A percentile compares a stretch with the other conserved stretches of the same genome.
These are phyloP conservation scores for Samsoniella hepiali DNA, from an alignment of 2,329 filamentous ascomycete species.

Conservation along the genomic window DNA sequence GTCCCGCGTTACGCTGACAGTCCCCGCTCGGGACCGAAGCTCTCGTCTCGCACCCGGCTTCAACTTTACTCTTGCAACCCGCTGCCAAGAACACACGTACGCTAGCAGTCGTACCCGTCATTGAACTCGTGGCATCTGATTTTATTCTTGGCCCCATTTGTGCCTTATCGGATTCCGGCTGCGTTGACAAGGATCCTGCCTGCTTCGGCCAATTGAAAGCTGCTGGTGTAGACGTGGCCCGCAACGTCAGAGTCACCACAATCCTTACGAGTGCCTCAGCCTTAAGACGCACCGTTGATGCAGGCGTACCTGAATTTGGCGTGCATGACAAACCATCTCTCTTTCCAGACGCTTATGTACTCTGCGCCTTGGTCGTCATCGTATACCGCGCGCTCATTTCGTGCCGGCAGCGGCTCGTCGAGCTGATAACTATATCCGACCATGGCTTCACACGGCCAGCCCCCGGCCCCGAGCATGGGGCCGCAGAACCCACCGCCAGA, in stretches of 20 bases:
- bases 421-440: conserved; percentile 10
- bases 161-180: neutral
- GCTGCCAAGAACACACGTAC: neutral
- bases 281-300: conserved; percentile 9
- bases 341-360: neutral
- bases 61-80: conserved; percentile 1
- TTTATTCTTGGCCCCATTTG: neutral
- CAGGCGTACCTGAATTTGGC: neutral
- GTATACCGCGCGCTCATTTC: neutral
- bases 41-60: conserved; percentile 10
- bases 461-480: conserved; percentile 11
- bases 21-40: conserved; percentile 25
- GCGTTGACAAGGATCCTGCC: neutral
- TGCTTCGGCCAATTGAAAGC: neutral
- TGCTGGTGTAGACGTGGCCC: neutral
- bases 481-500: conserved; percentile 31
- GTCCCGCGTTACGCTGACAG: neutral
- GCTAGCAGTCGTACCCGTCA: neutral
- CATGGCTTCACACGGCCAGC: conserved; percentile 15
- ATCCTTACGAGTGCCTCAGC: neutral
- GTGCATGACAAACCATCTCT: neutral
- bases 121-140: neutral
- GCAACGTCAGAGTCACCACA: neutral
- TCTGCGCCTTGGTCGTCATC: neutral
- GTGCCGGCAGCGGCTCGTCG: neutral